Evolutionary conservation across 768 basidiomycete genomes (phyloP).

Genomic region (Leucocoprinus birnbaumii): DNA sequence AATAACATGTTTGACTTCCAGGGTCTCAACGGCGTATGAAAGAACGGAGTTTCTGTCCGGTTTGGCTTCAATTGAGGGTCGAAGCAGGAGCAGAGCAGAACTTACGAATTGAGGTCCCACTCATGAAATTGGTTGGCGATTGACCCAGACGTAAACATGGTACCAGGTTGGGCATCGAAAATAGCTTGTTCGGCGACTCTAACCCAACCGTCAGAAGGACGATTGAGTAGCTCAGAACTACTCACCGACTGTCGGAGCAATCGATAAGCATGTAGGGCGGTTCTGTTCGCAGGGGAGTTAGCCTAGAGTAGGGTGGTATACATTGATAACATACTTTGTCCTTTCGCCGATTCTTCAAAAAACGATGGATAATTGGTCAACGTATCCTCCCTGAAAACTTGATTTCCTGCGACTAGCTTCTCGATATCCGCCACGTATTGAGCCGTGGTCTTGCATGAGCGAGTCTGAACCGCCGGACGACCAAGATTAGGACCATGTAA

Average conservation of each 20-base stretch:
- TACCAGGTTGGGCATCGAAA: constrained; percentile 26
- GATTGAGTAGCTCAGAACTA: background rate
- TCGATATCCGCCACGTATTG: constrained; percentile 17
- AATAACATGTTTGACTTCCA: constrained; percentile 27
- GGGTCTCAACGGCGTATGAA: constrained; percentile 23
- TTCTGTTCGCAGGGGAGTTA: constrained; percentile 14
- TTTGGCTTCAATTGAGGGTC: background rate
- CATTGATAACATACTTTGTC: constrained; percentile 12
- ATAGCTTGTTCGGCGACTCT: constrained; percentile 29
- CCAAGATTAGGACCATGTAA: background rate
- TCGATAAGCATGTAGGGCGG: constrained; percentile 31
- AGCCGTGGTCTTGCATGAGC: constrained; percentile 12
- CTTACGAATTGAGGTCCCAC: constrained; percentile 25
- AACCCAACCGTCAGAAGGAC: background rate
- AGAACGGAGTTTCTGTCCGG: constrained; percentile 25
- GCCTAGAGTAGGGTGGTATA: background rate
- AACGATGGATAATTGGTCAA: constrained; percentile 11
- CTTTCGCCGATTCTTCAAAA: constrained; percentile 16
- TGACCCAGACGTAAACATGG: constrained; percentile 30
- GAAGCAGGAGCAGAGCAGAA: background rate
- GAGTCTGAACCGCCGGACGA: background rate
- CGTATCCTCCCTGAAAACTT: background rate
- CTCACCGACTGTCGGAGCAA: constrained; percentile 27
- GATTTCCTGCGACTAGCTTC: constrained; percentile 14
- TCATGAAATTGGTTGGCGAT: constrained; percentile 31